Conservation (phyloP, 1,284 basidiomycete genomes). For the Leccinum pachyderme region DNA sequence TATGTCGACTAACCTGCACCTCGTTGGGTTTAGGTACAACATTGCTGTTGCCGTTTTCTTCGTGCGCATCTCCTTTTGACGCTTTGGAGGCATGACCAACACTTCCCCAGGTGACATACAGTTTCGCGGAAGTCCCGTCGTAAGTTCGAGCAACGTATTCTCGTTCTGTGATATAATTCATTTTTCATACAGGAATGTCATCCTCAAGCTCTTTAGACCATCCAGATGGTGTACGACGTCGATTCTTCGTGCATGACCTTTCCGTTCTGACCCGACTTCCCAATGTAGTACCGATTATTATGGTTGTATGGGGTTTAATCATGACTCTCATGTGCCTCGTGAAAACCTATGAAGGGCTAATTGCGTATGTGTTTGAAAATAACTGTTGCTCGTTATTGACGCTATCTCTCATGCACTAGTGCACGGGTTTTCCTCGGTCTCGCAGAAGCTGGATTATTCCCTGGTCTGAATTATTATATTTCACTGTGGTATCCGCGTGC, state of each 20-base stretch:
- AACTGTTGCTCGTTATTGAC: slow-evolving; percentile 1
- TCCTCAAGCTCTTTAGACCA: slow-evolving; percentile 45
- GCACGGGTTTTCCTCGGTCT: slow-evolving; percentile 53
- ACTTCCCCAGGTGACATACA: slow-evolving; percentile 39
- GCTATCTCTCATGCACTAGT: slow-evolving; percentile 23
- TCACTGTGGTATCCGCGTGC: slow-evolving; percentile 53
- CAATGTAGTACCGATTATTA: slow-evolving; percentile 43
- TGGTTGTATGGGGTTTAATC: slow-evolving; percentile 49
- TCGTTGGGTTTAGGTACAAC: slow-evolving; percentile 45
- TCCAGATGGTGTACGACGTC: slow-evolving; percentile 45
- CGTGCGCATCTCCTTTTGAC: slow-evolving; percentile 30
- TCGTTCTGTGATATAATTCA: slow-evolving; percentile 5
- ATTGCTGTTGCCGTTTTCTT: slow-evolving; percentile 49
- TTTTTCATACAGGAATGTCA: slow-evolving; percentile 38
- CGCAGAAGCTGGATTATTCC: slow-evolving; percentile 54
- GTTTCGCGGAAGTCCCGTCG: slow-evolving; percentile 49
- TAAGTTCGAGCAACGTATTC: slow-evolving; percentile 25
- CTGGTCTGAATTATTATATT: slow-evolving; percentile 54
- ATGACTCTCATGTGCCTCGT: slow-evolving; percentile 42
- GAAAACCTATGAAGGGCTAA: slow-evolving; percentile 32
- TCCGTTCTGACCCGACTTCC: slow-evolving; percentile 2
- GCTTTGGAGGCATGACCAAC: neutral
- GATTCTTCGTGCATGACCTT: neutral
- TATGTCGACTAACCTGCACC: slow-evolving; percentile 40
- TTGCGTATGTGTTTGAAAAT: slow-evolving; percentile 20